phyloP scores from a whole-genome alignment of 2,329 filamentous ascomycete genomes.

The Ophiostoma tasmaniense region DNA sequence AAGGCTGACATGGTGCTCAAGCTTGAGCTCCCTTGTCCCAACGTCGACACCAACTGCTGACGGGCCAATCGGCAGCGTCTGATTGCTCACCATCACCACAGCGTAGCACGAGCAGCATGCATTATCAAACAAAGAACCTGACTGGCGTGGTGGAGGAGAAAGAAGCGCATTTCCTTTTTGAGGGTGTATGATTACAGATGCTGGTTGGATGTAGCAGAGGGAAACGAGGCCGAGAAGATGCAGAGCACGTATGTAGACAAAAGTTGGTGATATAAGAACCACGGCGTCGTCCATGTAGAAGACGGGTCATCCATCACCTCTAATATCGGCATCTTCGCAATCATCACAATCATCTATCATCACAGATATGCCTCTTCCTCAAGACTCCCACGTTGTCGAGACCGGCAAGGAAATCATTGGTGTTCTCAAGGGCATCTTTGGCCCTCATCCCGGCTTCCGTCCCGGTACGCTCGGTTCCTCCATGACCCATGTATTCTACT shows the following conservation, averaged over 20 bases:
- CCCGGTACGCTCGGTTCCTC: too few relatives aligned
- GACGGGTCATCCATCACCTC: too few relatives aligned
- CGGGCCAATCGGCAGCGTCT: not conserved
- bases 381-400: slow-evolving; percentile 31
- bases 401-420: slow-evolving; percentile 31
- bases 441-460: slow-evolving; percentile 33
- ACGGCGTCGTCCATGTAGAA: not conserved
- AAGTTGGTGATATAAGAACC: not conserved
- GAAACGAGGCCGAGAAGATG: not conserved
- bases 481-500: too few relatives aligned
- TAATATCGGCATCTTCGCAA: not conserved
- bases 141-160: not conserved
- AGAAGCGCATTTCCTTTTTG: not conserved
- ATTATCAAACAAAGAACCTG: not conserved
- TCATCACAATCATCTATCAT: not conserved
- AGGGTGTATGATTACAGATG: not conserved
- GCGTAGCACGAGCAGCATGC: not conserved
- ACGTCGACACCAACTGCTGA: not conserved
- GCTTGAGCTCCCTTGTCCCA: not conserved
- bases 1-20: not conserved
- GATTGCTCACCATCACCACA: not conserved
- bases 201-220: not conserved
- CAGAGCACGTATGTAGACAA: not conserved
- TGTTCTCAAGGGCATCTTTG: slow-evolving; percentile 31
- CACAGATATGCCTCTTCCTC: slow-evolving; percentile 37